Percentiles rank a stretch among this genome's conserved stretches.
phyloP scores from a whole-genome alignment of 257 asterid species.

The Parsonsia alboflavescens region DNA sequence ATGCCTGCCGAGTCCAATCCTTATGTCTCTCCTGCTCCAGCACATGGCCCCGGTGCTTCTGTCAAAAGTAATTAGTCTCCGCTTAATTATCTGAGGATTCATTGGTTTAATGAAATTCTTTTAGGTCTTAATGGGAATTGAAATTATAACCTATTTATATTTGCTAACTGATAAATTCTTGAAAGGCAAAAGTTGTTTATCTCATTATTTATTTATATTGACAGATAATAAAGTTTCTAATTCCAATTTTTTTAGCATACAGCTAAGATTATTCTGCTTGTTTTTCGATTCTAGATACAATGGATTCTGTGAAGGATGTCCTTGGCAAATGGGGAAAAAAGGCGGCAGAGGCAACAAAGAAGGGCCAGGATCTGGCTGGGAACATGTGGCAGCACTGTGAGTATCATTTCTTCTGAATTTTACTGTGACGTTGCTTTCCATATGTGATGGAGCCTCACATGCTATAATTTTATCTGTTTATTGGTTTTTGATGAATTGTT shows the following conservation, averaged over 20 bases:
- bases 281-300: constrained; percentile 45
- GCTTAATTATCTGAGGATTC: neutral
- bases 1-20: constrained; percentile 85
- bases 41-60: constrained; percentile 33
- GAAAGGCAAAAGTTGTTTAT: neutral
- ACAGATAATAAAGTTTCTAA: too few relatives aligned
- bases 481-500: neutral
- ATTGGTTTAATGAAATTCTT: neutral
- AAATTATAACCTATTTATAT: neutral
- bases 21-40: constrained; percentile 54
- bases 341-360: constrained; percentile 82
- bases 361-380: constrained; percentile 92
- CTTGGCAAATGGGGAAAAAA: constrained; percentile 89
- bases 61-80: constrained; percentile 25
- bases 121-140: neutral
- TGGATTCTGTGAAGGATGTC: constrained; percentile 74
- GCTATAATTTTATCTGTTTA: neutral
- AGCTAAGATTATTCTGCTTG: neutral
- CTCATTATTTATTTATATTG: neutral
- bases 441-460: neutral
- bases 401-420: constrained; percentile 24
- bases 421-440: neutral
- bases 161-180: neutral
- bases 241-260: neutral
- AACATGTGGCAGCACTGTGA: constrained; percentile 98